These are phyloP conservation scores for Acer saccharum DNA, from an alignment of 345 rosid species.

Conservation along the genomic window DNA sequence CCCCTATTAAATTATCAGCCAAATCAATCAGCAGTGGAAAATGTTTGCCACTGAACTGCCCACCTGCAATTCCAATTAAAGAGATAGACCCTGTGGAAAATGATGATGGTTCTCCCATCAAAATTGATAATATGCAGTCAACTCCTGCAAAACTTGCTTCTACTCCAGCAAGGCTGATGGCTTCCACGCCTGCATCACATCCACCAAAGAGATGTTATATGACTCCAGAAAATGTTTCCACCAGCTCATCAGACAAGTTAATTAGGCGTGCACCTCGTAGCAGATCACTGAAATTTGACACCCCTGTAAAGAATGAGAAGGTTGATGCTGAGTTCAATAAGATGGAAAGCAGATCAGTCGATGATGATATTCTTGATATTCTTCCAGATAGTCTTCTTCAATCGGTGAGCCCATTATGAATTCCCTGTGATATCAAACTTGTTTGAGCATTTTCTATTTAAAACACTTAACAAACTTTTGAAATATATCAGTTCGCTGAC, in stretches of 20 bases:
- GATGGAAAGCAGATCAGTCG: constrained; percentile 26
- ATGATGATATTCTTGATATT: constrained; percentile 52
- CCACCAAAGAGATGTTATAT: constrained; percentile 51
- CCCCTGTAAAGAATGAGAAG: constrained; percentile 33
- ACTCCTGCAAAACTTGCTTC: constrained; percentile 70
- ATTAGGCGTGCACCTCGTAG: constrained; percentile 59
- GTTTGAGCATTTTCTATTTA: constrained; percentile 6
- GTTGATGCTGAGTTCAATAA: constrained; percentile 28
- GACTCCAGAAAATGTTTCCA: constrained; percentile 56
- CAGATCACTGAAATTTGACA: constrained; percentile 67
- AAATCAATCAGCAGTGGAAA: constrained; percentile 11
- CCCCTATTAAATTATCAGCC: constrained; percentile 31
- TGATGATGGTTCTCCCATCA: constrained; percentile 24
- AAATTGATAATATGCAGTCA: constrained; percentile 31
- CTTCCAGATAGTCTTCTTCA: constrained; percentile 57
- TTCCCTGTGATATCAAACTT: not conserved
- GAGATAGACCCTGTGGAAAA: constrained; percentile 12
- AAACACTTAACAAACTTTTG: not conserved
- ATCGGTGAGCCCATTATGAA: constrained; percentile 49
- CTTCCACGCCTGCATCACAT: constrained; percentile 44
- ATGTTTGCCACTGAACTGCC: constrained; percentile 12
- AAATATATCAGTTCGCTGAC: not conserved
- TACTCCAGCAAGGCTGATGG: constrained; percentile 54
- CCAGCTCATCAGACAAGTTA: constrained; percentile 46
- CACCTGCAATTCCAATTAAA: constrained; percentile 48